Base-by-base conservation (phyloP, 331 rosid genomes). In the Prunus yedoensis region DNA sequence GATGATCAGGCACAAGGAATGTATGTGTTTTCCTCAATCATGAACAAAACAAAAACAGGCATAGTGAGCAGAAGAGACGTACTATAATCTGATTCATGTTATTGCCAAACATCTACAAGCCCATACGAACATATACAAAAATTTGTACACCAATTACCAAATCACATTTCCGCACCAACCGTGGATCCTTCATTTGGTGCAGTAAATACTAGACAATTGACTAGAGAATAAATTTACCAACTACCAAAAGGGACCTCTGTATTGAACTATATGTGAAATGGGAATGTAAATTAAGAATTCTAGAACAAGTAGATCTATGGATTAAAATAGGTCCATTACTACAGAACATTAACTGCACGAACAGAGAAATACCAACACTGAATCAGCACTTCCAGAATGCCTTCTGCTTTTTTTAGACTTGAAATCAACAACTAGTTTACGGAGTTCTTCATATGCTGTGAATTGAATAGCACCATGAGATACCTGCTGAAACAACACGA, bases 381-480 rank as follows among this genome's bases (percentile, higher is more conserved):
- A 27, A 73, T 84, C 79, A 45, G 67, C 58, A 75, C 76, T 51
- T 84, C 67, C 60, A 59, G 79, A 77, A 56, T 77, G 76, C 43
- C 28, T 68, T 80, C 27, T 71, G 76, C 74, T 76, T 68, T 77
- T 66, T 76, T 74, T 78, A 61, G 85, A 78, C 86, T 83, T 93
- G 12, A 80, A 81, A 65, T 89, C 83, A 16, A 85, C 80, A 67
- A 89, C 54, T 78, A 82, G 41, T 71, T 80, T 88, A 53, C 96
- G 91, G 43, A 93, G 96, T 86, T 91, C 97, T 78, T 93, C 96
- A 47, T 93, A 91, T 18, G 84, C 93, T 50, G 98, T 91, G 81
- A 93, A 93, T 77, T 91, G 93, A 77, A 93, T 80, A 77, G 98
- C 97, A 68, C 98, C 98, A 77, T 91, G 97, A 84, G 98, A 91